phyloP scores from a whole-genome alignment of 176 grass and related monocot species.

The Areca catechu region DNA sequence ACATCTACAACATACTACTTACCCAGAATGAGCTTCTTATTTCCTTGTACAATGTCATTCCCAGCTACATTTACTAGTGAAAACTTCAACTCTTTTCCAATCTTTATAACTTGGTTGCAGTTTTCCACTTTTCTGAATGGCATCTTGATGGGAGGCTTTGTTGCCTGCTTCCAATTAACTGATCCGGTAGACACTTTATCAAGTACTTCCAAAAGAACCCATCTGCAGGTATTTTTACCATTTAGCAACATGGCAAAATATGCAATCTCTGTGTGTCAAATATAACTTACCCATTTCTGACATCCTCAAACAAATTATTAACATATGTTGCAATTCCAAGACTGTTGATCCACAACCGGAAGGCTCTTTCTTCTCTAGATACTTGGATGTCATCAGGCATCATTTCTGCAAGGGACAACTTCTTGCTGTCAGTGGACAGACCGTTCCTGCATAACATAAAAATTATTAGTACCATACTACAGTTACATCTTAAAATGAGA shows the following conservation, averaged over 20 bases:
- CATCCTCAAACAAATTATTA: constrained; percentile 98
- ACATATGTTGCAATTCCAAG: constrained; percentile 84
- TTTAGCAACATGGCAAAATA: neutral
- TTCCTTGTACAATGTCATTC: constrained; percentile 99
- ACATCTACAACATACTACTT: constrained; percentile 4
- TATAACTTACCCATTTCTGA: constrained; percentile 71
- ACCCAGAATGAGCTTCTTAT: constrained; percentile 98
- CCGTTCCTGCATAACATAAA: constrained; percentile 59
- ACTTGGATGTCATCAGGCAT: constrained; percentile 71
- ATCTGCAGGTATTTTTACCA: constrained; percentile 38
- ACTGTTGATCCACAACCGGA: constrained; percentile 98
- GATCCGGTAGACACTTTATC: constrained; percentile 93
- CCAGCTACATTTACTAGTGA: constrained; percentile 95
- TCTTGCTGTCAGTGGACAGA: constrained; percentile 54
- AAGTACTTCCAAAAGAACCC: constrained; percentile 96
- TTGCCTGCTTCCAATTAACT: constrained; percentile 86
- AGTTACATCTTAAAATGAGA: no score
- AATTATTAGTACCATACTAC: no score
- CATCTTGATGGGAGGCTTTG: constrained; percentile 91
- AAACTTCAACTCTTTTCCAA: constrained; percentile 78
- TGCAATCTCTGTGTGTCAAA: neutral
- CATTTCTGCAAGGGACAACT: constrained; percentile 15
- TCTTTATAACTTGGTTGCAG: constrained; percentile 93
- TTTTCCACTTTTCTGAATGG: constrained; percentile 98
- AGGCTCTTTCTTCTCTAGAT: constrained; percentile 93